Conservation (phyloP, 2,329 filamentous ascomycete species). For the Ophiostoma tasmaniense region DNA sequence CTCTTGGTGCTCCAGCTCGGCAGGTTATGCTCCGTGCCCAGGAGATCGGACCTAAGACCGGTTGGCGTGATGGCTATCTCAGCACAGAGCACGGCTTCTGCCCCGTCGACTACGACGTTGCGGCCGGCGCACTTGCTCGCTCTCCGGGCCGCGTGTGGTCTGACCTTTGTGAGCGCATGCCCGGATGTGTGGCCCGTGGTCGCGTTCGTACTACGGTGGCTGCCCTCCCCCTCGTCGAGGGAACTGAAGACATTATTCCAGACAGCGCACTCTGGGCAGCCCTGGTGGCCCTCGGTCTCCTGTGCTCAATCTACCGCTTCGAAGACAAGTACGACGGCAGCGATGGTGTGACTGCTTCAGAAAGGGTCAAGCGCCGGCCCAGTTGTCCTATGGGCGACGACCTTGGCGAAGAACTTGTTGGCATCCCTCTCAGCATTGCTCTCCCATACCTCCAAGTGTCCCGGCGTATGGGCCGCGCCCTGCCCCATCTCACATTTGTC, state of each 20-base stretch:
- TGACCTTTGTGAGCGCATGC: constrained; percentile 46
- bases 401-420: constrained; percentile 40
- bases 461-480: constrained; percentile 41
- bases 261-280: constrained; percentile 46
- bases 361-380: constrained; percentile 26
- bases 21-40: constrained; percentile 46
- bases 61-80: constrained; percentile 47
- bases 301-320: constrained; percentile 46
- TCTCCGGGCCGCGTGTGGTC: constrained; percentile 47
- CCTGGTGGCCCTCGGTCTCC: constrained; percentile 42
- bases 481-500: constrained; percentile 45
- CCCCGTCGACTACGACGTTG: constrained; percentile 42
- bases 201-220: constrained; percentile 43
- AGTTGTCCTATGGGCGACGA: constrained; percentile 41
- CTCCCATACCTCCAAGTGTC: constrained; percentile 44
- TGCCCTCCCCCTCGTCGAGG: constrained; percentile 40
- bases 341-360: constrained; percentile 35
- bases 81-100: constrained; percentile 44
- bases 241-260: constrained; percentile 41
- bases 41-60: constrained; percentile 41
- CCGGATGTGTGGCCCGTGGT: constrained; percentile 41
- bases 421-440: constrained; percentile 41
- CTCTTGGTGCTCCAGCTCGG: constrained; percentile 44
- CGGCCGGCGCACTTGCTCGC: constrained; percentile 37
- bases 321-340: constrained; percentile 44